Base-by-base conservation (phyloP, 768 basidiomycete genomes). In the Podaxis mareebaensis region DNA sequence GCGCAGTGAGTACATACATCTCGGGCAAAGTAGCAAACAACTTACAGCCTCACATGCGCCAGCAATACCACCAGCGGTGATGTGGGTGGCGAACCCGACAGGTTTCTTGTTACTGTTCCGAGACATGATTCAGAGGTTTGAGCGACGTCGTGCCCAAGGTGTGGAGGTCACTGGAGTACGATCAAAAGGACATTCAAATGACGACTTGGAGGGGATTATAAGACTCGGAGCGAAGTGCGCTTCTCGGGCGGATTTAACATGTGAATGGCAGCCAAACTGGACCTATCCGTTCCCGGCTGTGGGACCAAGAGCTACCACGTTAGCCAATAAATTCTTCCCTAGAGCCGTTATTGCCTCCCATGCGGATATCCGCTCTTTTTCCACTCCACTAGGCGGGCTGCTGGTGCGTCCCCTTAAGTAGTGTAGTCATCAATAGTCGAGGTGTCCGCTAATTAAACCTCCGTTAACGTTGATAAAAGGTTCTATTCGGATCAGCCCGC, bases 41-140 rank as follows among this genome's bases (percentile, higher is more conserved):
- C 90, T 68, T 64, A 94, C 89, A 60, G 96, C 96, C 78, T 98
- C 96, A 75, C 94, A 93, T 53, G 90, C 90, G 51, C 96, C 96
- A 26, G 95, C 96, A 24, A 92, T 86, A 20, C 97, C 97, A 64
- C 97, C 97, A 42, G 96, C 97, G 30, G 90, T 91, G 73, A 98
- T 86, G 74, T 99, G 96, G 46, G 86, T 93, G 17, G 92, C 91
- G 69, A 94, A 92, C 38, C 89, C 88, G 10, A 93, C 88, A 20
- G 90, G 88, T 71, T 89, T 91, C 79, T 88, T 91, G 74, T 83
- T 85, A 42, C 76, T 72, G 64, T 78, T 79, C 67, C 83, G 77
- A 65, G 87, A 81, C 86, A 87, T 88, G 64, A 64, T 48, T 61
- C 49, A 61, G 49, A 62, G 60, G 54, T 22, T 46, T 17, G 49